Evolutionary conservation across 2,329 filamentous ascomycete species (phyloP).

Genomic region (Volutella citrinella): DNA sequence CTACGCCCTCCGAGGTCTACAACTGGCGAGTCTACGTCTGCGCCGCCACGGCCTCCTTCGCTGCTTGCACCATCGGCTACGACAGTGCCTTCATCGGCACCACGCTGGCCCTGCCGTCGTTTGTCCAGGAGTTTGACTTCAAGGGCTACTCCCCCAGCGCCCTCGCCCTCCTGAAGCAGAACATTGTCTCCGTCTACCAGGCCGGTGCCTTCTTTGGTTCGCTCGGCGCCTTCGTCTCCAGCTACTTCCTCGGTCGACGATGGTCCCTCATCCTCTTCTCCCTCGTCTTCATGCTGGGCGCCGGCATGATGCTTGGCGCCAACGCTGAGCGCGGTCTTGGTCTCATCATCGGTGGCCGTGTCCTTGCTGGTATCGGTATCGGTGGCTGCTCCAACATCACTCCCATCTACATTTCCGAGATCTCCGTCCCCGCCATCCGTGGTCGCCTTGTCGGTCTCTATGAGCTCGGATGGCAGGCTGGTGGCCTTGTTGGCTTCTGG

Average conservation of each 20-base stretch:
- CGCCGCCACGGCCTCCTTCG: conserved; percentile 53
- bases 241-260: conserved; percentile 65
- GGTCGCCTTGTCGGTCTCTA: conserved; percentile 65
- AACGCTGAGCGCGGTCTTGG: conserved; percentile 61
- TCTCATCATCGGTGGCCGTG: conserved; percentile 58
- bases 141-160: conserved; percentile 41
- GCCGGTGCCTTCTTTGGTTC: conserved; percentile 81
- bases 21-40: conserved; percentile 59
- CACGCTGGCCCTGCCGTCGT: conserved; percentile 68
- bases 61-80: conserved; percentile 56
- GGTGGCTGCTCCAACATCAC: conserved; percentile 63
- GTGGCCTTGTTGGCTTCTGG: conserved; percentile 63
- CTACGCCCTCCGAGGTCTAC: conserved; percentile 56
- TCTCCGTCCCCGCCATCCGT: conserved; percentile 60
- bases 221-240: conserved; percentile 63
- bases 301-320: conserved; percentile 69
- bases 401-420: conserved; percentile 60
- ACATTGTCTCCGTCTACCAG: conserved; percentile 80
- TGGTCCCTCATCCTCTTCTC: conserved; percentile 61
- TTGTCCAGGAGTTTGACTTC: conserved; percentile 67
- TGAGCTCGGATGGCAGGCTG: conserved; percentile 63
- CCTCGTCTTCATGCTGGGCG: conserved; percentile 65
- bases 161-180: conserved; percentile 63
- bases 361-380: conserved; percentile 61
- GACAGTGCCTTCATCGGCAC: conserved; percentile 79